Base-by-base conservation (phyloP, 1,139 yeast species). In the Saccharomyces pastorianus region DNA sequence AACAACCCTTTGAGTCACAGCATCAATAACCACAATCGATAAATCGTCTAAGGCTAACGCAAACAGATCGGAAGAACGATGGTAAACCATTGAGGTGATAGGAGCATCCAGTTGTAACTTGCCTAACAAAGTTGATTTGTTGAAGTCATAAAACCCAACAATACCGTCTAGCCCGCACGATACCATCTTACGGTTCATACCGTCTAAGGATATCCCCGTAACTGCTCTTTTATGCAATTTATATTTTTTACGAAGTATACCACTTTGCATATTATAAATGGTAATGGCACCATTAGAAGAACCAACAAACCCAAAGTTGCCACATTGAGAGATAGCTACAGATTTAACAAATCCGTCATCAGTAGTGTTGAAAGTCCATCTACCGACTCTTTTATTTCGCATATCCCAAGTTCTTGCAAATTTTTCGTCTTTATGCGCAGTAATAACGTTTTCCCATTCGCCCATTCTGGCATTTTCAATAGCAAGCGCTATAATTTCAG, bases 341-440 rank as follows among this genome's bases (percentile, higher is more conserved):
- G 87, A 71, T 65, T 85, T 88, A n/a, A 83, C 96, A n/a, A 81
- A 67, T 0, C 95, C 91, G 4, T 79, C 83, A 70, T 95, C 99
- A 14, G 81, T 79, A 1, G 98, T 88, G 4, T 75, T 70, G 48
- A 95, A 73, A 49, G 76, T 77, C 75, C 84, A 81, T 57, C 84
- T 79, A 20, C 98, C 98, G 2, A 91, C 83, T 65, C 93, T 82
- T 59, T 88, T 91, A 57, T 80, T 80, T 59, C 80, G 80, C n/a
- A 91, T 83, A 65, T 84, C 85, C 99, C 99, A 95, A 1, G 96
- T 87, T 64, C 96, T 81, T 0, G 97, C 99, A 72, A 83, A 85
- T 0, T 77, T 71, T 63, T 87, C 93, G 57, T 85, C 90, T 64
- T 85, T 85, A 70, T 95, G 99, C 0, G 89, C 95, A 32, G 99